Evolutionary conservation across 2,329 filamentous ascomycete genomes (phyloP).

Genomic region (Aspergillus oerlinghausenensis): DNA sequence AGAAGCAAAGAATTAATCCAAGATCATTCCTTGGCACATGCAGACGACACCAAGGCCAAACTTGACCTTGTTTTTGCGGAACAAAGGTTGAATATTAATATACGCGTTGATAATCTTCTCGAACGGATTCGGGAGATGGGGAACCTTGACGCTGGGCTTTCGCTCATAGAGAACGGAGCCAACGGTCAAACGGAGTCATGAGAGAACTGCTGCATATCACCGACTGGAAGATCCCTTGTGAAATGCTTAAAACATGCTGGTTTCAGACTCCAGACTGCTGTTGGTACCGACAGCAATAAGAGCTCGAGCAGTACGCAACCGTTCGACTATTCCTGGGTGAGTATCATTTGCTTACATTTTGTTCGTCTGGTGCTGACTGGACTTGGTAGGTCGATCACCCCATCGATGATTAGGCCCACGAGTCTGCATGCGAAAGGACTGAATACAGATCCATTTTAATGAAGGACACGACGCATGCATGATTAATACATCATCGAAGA

Average conservation of each 20-base stretch:
- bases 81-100: conserved; percentile 29
- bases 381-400: not conserved
- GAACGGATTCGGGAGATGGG: conserved; percentile 28
- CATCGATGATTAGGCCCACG: not conserved
- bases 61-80: conserved; percentile 34
- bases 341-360: too few relatives aligned
- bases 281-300: not conserved
- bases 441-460: not conserved
- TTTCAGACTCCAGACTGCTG: not conserved
- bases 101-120: conserved; percentile 30
- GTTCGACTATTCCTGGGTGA: not conserved
- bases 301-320: not conserved
- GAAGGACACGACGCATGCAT: not conserved
- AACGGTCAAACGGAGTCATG: conserved; percentile 1
- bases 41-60: conserved; percentile 33
- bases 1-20: conserved; percentile 28
- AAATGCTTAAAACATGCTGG: not conserved
- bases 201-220: not conserved
- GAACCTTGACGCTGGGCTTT: conserved; percentile 13
- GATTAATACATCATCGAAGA: not conserved
- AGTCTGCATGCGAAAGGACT: not conserved
- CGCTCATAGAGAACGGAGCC: conserved; percentile 10
- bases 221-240: not conserved
- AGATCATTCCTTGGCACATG: conserved; percentile 32
- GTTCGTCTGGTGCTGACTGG: not conserved